Conservation (phyloP, 169 alveolate genomes). For the Cryptosporidium baileyi region DNA sequence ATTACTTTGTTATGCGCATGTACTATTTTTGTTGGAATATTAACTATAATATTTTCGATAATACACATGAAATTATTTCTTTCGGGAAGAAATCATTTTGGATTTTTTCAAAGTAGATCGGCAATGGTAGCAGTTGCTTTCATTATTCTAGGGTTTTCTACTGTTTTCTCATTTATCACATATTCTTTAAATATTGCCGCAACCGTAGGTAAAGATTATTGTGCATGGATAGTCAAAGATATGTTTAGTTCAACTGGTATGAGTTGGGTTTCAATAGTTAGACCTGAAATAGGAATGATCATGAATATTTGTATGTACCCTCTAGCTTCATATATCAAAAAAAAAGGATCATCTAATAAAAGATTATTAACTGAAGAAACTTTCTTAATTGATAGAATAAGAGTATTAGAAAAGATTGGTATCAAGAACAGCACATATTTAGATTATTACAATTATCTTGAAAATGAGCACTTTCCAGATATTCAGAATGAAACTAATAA, state of each 20-base stretch:
- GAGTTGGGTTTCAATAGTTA: conserved; percentile 42
- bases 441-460: neutral
- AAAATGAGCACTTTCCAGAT: neutral
- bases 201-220: conserved; percentile 50
- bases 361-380: neutral
- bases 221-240: conserved; percentile 49
- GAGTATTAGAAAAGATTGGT: conserved; percentile 2
- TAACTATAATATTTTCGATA: conserved; percentile 35
- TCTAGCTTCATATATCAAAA: conserved; percentile 27
- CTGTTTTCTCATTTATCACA: conserved; percentile 13
- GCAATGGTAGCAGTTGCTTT: conserved; percentile 62
- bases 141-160: conserved; percentile 31
- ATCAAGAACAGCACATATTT: neutral
- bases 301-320: conserved; percentile 47
- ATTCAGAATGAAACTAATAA: neutral
- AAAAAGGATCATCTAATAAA: neutral
- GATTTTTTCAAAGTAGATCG: conserved; percentile 54
- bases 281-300: conserved; percentile 38
- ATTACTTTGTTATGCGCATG: conserved; percentile 1
- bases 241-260: conserved; percentile 23
- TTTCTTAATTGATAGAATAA: neutral
- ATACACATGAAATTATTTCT: conserved; percentile 34
- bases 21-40: neutral
- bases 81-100: conserved; percentile 38
- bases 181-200: conserved; percentile 25